Evolutionary conservation across 2,329 filamentous ascomycete species (phyloP).

Genomic region (Paramyrothecium roridum): DNA sequence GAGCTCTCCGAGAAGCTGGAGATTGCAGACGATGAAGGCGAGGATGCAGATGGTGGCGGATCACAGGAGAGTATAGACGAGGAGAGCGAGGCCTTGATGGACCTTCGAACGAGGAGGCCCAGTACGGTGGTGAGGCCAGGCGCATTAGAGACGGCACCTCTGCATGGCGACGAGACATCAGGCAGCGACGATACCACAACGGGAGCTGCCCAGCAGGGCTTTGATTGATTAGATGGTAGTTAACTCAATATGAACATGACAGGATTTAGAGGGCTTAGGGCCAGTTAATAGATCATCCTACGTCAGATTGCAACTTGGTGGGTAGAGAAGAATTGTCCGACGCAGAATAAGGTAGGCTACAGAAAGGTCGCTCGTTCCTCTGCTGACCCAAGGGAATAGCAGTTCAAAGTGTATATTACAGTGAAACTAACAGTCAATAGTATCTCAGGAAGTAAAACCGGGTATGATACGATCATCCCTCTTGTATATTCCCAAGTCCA

Average conservation of each 20-base stretch:
- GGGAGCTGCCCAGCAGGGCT: conserved; percentile 32
- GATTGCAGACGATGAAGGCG: conserved; percentile 20
- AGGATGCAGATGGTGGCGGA: conserved; percentile 37
- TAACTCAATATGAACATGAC: not conserved
- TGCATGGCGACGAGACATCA: conserved; percentile 26
- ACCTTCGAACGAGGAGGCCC: conserved; percentile 48
- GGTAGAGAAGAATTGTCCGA: too few relatives aligned
- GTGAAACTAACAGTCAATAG: too few relatives aligned
- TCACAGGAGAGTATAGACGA: conserved; percentile 44
- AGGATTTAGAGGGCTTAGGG: not conserved
- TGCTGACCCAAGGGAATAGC: too few relatives aligned
- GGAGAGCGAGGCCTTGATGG: conserved; percentile 52
- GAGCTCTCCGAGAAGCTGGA: conserved; percentile 46
- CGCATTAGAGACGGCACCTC: conserved; percentile 48
- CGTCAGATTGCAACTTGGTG: too few relatives aligned
- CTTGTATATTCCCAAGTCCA: too few relatives aligned
- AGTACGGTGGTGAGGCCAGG: conserved; percentile 49
- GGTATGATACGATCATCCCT: too few relatives aligned
- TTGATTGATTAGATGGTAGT: conserved; percentile 31
- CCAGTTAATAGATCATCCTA: not conserved
- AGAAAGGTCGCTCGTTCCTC: too few relatives aligned
- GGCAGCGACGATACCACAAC: conserved; percentile 14
- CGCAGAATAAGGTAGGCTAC: too few relatives aligned
- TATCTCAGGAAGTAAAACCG: too few relatives aligned
- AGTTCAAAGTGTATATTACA: too few relatives aligned